phyloP scores from a whole-genome alignment of 2,329 filamentous ascomycete species.

The Setomelanomma holmii region DNA sequence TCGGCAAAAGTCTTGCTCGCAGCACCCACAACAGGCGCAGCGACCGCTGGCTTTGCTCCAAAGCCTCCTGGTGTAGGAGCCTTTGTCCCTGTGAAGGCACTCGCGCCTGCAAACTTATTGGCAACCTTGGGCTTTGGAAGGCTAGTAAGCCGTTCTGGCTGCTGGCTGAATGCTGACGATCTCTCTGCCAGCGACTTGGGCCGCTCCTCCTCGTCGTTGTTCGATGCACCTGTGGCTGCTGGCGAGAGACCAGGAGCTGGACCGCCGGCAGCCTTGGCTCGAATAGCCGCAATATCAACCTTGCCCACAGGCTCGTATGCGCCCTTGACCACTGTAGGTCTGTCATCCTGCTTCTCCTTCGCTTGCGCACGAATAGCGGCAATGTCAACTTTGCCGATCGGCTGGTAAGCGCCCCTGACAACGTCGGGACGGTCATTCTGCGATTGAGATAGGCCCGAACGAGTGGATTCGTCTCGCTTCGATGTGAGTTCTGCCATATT shows the following conservation, averaged over 20 bases:
- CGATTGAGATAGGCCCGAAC: constrained; percentile 60
- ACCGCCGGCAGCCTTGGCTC: constrained; percentile 73
- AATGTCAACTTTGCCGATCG: constrained; percentile 97
- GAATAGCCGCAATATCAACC: constrained; percentile 95
- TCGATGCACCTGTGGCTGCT: constrained; percentile 51
- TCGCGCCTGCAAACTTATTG: constrained; percentile 80
- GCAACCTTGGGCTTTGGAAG: constrained; percentile 94
- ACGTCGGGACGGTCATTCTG: constrained; percentile 65
- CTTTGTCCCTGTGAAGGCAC: constrained; percentile 85
- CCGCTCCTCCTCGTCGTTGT: constrained; percentile 51
- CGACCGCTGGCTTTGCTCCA: constrained; percentile 65
- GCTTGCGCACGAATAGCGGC: constrained; percentile 82
- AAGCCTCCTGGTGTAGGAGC: constrained; percentile 78
- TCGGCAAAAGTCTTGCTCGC: constrained; percentile 95
- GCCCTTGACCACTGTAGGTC: constrained; percentile 86
- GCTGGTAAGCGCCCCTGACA: constrained; percentile 87
- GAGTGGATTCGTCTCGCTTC: constrained; percentile 72
- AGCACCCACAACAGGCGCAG: constrained; percentile 72
- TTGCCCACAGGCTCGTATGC: constrained; percentile 95
- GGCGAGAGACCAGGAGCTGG: constrained; percentile 50
- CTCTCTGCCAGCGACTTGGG: constrained; percentile 76
- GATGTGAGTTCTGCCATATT: constrained; percentile 86
- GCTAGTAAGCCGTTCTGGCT: constrained; percentile 81
- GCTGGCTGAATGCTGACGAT: constrained; percentile 71
- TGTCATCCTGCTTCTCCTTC: constrained; percentile 71